Base-by-base conservation (phyloP, 768 basidiomycete species). In the Trametopsis cervina region DNA sequence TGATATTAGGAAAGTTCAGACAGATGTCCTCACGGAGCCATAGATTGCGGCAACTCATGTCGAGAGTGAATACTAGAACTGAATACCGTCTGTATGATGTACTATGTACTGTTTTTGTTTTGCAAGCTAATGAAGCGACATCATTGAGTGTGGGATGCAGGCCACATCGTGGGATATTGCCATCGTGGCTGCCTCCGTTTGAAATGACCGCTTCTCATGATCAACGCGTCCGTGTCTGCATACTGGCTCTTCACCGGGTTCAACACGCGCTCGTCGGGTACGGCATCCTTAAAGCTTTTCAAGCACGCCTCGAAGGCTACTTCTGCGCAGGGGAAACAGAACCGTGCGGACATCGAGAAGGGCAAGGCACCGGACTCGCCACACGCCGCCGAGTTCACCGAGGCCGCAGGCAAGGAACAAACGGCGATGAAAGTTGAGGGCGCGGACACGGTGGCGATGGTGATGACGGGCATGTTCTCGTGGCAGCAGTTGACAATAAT, bases 401-500 rank as follows among this genome's bases (percentile, higher is more conserved):
- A 22, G 37, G 13, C 5, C 23, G 22, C 29, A 7, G 29, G 9
- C 15, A 21, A 35, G n/a, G 21, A 42, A 9, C 18, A 42, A 18
- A 7, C 18, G 10, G 37, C 17, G 13, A 23, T 17, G 12, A 42
- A 49, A 4, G 47, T 40, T 4, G 39, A 25, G 7, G 15, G 13
- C 2, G n/a, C 9, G 15, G 50, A 41, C 24, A 55, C 57, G 21
- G 57, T n/a, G n/a, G n/a, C n/a, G n/a, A n/a, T 58, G 10, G 51
- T 40, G 45, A 62, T 62, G 72, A 70, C 63, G 17, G 74, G 83
- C 54, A 73, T 82, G 4, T 93, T 96, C 65, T 88, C 91, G 1
- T 96, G 89, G 88, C 73, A 81, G 45, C 69, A 80, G 51, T 52
- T 90, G 41, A 68, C 71, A 47, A 93, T 92, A 60, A 74, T 73